A percentile compares a stretch with the other conserved stretches of the same genome.
These are phyloP conservation scores for Leptographium wingfieldii DNA, from an alignment of 2,329 filamentous ascomycete genomes.

Conservation along the genomic window DNA sequence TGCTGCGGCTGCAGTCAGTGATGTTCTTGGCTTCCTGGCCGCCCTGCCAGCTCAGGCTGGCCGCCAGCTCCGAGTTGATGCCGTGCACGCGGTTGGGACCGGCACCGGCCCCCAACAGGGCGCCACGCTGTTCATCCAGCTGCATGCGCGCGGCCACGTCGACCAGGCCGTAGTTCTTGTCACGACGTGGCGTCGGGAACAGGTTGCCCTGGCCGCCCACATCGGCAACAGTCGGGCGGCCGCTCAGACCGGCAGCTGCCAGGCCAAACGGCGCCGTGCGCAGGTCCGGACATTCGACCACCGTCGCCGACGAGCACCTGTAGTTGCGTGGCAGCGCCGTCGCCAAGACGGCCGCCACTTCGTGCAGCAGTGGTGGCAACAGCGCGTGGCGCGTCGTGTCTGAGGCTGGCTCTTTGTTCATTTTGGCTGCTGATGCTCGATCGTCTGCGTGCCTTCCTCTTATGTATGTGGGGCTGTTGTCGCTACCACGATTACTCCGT, in stretches of 20 bases:
- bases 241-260: slow-evolving; percentile 25
- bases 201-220: slow-evolving; percentile 31
- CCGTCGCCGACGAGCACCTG: not conserved
- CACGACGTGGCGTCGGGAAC: slow-evolving; percentile 21
- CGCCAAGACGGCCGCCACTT: not conserved
- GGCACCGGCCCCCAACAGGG: slow-evolving; percentile 28
- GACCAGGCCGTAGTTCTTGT: slow-evolving; percentile 21
- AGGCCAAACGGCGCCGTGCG: slow-evolving; percentile 23
- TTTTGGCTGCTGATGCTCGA: too few species aligned
- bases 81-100: slow-evolving; percentile 28
- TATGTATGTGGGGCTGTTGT: not conserved
- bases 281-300: slow-evolving; percentile 21
- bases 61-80: slow-evolving; percentile 28
- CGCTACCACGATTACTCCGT: too few species aligned
- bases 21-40: slow-evolving; percentile 10
- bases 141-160: slow-evolving; percentile 22
- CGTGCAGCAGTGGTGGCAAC: not conserved
- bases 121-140: slow-evolving; percentile 19
- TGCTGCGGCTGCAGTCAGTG: slow-evolving; percentile 15
- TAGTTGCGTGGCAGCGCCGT: not conserved
- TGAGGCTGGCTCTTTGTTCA: too few species aligned
- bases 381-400: not conserved
- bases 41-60: slow-evolving; percentile 22
- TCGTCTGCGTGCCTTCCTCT: not conserved
- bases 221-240: slow-evolving; percentile 26